Conservation (phyloP, 1,284 basidiomycete genomes). For the Waitea zeae region DNA sequence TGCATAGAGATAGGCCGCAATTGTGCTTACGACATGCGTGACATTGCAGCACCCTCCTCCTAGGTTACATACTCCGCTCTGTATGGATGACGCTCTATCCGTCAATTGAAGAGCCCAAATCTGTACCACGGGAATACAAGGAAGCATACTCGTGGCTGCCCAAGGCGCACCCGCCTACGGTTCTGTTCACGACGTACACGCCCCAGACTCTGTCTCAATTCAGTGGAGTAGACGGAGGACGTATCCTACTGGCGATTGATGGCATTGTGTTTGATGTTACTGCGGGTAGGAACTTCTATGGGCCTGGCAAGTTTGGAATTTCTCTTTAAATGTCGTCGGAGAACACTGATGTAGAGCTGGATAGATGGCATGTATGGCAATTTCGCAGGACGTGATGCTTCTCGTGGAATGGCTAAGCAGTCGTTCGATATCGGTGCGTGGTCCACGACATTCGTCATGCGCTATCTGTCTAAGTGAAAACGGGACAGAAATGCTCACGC, state of each 20-base stretch:
- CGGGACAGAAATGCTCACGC: slow-evolving; percentile 70
- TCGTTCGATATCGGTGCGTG: slow-evolving; percentile 74
- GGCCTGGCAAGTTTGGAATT: slow-evolving; percentile 53
- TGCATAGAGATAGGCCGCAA: too few relatives aligned
- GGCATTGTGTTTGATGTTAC: slow-evolving; percentile 87
- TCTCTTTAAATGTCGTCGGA: neutral
- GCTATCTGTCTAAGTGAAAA: slow-evolving; percentile 2
- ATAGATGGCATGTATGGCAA: slow-evolving; percentile 87
- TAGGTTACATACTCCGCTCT: slow-evolving; percentile 66
- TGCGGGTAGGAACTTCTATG: slow-evolving; percentile 79
- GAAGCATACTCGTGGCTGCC: slow-evolving; percentile 79
- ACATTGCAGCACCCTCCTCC: slow-evolving; percentile 52
- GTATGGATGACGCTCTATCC: slow-evolving; percentile 62
- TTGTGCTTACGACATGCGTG: too few relatives aligned
- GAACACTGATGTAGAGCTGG: neutral
- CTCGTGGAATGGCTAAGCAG: slow-evolving; percentile 92
- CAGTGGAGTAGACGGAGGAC: slow-evolving; percentile 46
- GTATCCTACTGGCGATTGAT: slow-evolving; percentile 78
- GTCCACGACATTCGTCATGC: neutral
- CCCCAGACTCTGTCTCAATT: slow-evolving; percentile 55
- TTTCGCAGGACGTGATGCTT: slow-evolving; percentile 90
- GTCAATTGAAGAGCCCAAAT: slow-evolving; percentile 17
- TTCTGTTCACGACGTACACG: slow-evolving; percentile 63
- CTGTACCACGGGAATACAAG: slow-evolving; percentile 55
- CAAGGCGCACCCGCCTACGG: slow-evolving; percentile 55